Base-by-base conservation (phyloP, 352 stramenopile genomes). In the Globisporangium alternatum region DNA sequence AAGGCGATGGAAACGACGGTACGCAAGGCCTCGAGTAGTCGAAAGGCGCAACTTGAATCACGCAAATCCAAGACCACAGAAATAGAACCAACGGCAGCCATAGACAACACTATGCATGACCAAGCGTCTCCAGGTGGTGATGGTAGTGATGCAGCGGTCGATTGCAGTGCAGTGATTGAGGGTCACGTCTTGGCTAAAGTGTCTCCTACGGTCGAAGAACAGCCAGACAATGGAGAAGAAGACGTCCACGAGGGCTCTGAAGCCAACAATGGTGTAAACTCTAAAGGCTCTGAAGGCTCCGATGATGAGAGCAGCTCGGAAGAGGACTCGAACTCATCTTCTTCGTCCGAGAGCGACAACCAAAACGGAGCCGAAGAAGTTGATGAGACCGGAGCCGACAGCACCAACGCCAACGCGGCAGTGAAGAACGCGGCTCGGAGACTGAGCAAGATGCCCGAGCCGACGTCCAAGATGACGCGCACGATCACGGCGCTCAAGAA, bases 401-500 rank as follows among this genome's bases (percentile, higher is more conserved):
- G 15, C 7, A 12, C 17, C 5, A 43, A 15, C n/a, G 22, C 12
- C 5, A 13, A 59, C 10, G n/a, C 31, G 41, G 22, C 37, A 17
- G 31, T 35, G 2, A 44, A 57, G 35, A 33, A 25, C 52, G 31
- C 52, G n/a, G 12, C 31, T 43, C 52, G 31, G 9, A 30, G 22
- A 25, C 22, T 44, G 31, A 58, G 41, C n/a, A 57, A 56, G 35
- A 47, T 22, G 41, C 45, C 57, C n/a, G 62, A 45, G 6, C 45
- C 58, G 25, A 47, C 68, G 15, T 72, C 71, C 6, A 67, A 81
- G 22, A 88, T 88, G 39, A 81, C 78, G 1, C 74, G 74, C 8
- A 81, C 82, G 2, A 77, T 91, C 65, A 86, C 66, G 2, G 82
- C 82, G 25, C 69, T 91, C 1, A 84, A 83, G 62, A 91, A 91